phyloP scores from a whole-genome alignment of 768 basidiomycete genomes.

The Chalciporus piperatus region DNA sequence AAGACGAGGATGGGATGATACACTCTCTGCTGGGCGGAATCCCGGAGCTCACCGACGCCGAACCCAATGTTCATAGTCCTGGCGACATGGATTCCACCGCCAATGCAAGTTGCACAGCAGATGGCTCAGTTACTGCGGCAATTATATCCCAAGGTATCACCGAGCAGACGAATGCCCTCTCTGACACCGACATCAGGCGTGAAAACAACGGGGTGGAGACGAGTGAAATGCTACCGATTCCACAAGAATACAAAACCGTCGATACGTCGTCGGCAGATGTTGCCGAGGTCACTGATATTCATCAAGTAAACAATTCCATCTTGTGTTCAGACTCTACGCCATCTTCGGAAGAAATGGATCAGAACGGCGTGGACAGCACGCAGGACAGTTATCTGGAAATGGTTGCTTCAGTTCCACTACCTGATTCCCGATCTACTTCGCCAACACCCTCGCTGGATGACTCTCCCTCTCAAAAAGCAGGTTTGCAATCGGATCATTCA shows the following conservation, averaged over 20 bases:
- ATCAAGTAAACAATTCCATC: neutral
- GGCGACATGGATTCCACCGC: neutral
- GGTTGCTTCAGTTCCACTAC: conserved; percentile 16
- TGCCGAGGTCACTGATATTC: neutral
- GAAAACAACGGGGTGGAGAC: neutral
- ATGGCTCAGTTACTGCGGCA: neutral
- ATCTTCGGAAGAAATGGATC: neutral
- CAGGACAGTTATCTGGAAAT: conserved; percentile 5
- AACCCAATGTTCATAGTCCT: neutral
- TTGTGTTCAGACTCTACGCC: neutral
- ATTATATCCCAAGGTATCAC: neutral
- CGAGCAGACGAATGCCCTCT: neutral
- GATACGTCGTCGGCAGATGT: neutral
- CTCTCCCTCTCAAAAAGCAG: conserved; percentile 1
- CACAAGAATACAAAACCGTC: too few species aligned
- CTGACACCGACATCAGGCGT: neutral
- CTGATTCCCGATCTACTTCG: conserved; percentile 19
- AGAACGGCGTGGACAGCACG: neutral
- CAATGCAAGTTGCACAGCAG: neutral
- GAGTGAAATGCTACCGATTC: neutral
- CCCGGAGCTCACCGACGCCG: conserved; percentile 43
- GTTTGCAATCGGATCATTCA: neutral
- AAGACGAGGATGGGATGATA: conserved; percentile 80
- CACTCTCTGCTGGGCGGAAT: conserved; percentile 70
- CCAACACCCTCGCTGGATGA: neutral